Evolutionary conservation across 2,329 filamentous ascomycete species (phyloP), one percentile per base, ranked within the genome.

Genomic region (Magnaporthiopsis rhizophila): DNA sequence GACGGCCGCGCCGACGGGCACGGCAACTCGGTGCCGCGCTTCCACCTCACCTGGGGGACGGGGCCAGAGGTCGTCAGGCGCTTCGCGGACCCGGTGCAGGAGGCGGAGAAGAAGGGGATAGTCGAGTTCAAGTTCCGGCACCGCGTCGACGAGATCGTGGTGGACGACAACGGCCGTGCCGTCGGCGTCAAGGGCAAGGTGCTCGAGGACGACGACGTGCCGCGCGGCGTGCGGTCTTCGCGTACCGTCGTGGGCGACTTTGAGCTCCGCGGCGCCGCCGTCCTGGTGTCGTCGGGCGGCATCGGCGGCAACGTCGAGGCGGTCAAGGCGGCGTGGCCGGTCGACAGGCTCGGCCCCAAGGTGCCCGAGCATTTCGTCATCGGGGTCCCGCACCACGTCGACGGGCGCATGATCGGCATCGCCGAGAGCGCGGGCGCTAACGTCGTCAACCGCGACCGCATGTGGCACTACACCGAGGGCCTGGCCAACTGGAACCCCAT

Each of bases 401-500:
- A 88, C 67, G 85, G 85, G 2, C 80, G 84, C 63, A 86, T 87
- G 83, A 80, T 88, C 59, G 80, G 75, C 50, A 86, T 87, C 62
- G 73, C 83, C 2, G 79, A 85, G 70, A 63, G 69, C 0, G 78
- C 76, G 1, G 85, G 85, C 11, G 85, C 82, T 1, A 76, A 79
- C 65, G 69, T 86, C 65, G 78, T 87, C 75, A 87, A 88, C 73
- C 78, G 81, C 61, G 85, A 87, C 69, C 76, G 85, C 58, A 87
- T 87, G 85, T 88, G 85, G 85, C 85, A 87, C 71, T 88, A 88
- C 70, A 87, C 84, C 13, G 85, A 88, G 69, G 85, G 85, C 0
- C 71, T 88, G 13, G 76, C 79, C 63, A 87, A 88, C 71, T 87
- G 85, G 85, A 74, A 86, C 64, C 77, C 84, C 4, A 86, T 87